Base-by-base conservation (phyloP, 1,284 basidiomycete species). In the Hemileia vastatrix region DNA sequence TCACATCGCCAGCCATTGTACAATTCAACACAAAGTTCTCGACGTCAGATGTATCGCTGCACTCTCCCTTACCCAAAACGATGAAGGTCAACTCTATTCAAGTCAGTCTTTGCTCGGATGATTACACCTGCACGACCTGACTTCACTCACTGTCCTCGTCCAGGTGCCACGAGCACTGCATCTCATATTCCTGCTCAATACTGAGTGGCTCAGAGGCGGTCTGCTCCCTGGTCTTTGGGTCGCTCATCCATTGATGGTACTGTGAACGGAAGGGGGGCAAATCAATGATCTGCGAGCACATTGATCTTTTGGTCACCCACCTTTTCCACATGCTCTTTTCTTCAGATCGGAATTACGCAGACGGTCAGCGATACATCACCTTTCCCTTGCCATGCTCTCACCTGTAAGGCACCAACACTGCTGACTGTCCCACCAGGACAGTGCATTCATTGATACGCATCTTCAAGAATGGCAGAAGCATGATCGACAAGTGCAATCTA, bases 1-100 rank as follows among this genome's bases (percentile, higher is more conserved):
- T 96, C 45, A 93, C 90, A 72, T 96, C 92, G 32, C 93, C 93
- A 13, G n/a, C n/a, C n/a, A n/a, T n/a, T n/a, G n/a, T n/a, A 96
- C 95, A 47, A 93, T 90, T 72, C 95, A 92, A 11, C 90, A 80
- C 91, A 95, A n/a, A n/a, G n/a, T n/a, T n/a, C n/a, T n/a, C n/a
- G n/a, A n/a, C n/a, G n/a, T n/a, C n/a, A n/a, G n/a, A n/a, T n/a
- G n/a, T n/a, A n/a, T n/a, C n/a, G n/a, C n/a, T n/a, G n/a, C n/a
- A 1, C 27, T 2, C 2, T 57, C 40, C 1, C 52, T 51, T 2
- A 66, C 83, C n/a, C 33, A 92, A 83, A 54, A 95, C 78, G 76
- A 96, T 94, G 75, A 95, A 94, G 0, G 93, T 96, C 21, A 96
- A 78, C 76, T 96, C 86, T 88, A 67, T 43, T n/a, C n/a, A n/a